Conservation (phyloP, 495 filamentous ascomycete genomes). For the Pyrenopolyporus hunteri region DNA sequence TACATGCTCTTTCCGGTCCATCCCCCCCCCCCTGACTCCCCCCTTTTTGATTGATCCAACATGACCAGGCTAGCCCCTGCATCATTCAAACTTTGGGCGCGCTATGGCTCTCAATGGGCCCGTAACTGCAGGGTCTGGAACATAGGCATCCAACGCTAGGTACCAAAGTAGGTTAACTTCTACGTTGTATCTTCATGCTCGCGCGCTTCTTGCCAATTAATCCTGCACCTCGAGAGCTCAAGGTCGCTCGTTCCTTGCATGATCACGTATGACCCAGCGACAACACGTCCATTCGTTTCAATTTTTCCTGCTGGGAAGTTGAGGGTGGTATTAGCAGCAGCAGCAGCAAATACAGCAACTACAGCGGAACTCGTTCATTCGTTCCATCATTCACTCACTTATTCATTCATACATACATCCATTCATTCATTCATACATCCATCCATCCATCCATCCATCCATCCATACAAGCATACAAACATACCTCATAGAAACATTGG, state of each 20-base stretch:
- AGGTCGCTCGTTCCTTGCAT: slow-evolving; percentile 31
- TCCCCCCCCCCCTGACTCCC: slow-evolving; percentile 4
- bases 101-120: neutral
- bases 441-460: too few species aligned
- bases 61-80: slow-evolving; percentile 1
- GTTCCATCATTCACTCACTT: too few species aligned
- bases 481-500: too few species aligned
- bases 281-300: slow-evolving; percentile 27
- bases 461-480: too few species aligned
- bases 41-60: slow-evolving; percentile 33
- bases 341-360: too few species aligned
- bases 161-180: neutral
- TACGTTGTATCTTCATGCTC: slow-evolving; percentile 1
- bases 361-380: too few species aligned
- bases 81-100: slow-evolving; percentile 3
- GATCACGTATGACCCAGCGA: slow-evolving; percentile 29
- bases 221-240: slow-evolving; percentile 13
- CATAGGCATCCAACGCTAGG: neutral
- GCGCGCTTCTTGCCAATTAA: slow-evolving; percentile 4
- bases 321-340: neutral
- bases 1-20: slow-evolving; percentile 8
- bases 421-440: slow-evolving; percentile 1
- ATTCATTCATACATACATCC: neutral
- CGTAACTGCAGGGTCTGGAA: slow-evolving; percentile 21
- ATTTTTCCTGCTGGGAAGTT: slow-evolving; percentile 1